A percentile compares a stretch with the other conserved stretches of the same genome.
Conservation (phyloP, 2,329 filamentous ascomycete genomes). For the Penicillium sp. region DNA sequence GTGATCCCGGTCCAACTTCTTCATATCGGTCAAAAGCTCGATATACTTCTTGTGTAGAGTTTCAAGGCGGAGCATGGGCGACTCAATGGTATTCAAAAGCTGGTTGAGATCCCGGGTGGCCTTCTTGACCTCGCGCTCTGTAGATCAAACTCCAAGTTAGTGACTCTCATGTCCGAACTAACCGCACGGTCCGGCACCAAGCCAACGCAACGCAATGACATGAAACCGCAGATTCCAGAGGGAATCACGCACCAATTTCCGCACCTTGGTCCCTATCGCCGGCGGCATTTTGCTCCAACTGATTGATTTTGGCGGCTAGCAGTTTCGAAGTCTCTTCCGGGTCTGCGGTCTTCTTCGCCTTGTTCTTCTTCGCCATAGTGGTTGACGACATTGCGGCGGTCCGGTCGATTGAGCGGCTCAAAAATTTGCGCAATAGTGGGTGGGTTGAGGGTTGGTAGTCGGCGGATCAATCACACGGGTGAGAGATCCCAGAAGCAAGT, state of each 20-base stretch:
- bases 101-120: slow-evolving; percentile 88
- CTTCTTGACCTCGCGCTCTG: slow-evolving; percentile 91
- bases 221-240: neutral
- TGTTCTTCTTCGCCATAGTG: slow-evolving; percentile 70
- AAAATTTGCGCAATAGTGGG: slow-evolving; percentile 24
- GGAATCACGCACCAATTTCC: slow-evolving; percentile 76
- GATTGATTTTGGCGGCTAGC: slow-evolving; percentile 88
- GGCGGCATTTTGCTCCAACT: slow-evolving; percentile 89
- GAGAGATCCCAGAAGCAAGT: slow-evolving; percentile 23
- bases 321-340: slow-evolving; percentile 89
- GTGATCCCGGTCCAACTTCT: slow-evolving; percentile 89
- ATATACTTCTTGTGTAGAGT: slow-evolving; percentile 87
- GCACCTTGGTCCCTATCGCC: slow-evolving; percentile 94
- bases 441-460: slow-evolving; percentile 11
- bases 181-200: slow-evolving; percentile 7
- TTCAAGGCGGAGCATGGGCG: slow-evolving; percentile 87
- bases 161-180: slow-evolving; percentile 15
- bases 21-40: slow-evolving; percentile 91
- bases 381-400: slow-evolving; percentile 48
- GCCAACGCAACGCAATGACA: neutral
- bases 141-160: slow-evolving; percentile 33
- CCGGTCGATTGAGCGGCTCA: slow-evolving; percentile 4
- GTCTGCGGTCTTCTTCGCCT: slow-evolving; percentile 81
- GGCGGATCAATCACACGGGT: slow-evolving; percentile 19
- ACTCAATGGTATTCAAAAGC: slow-evolving; percentile 83